Evolutionary conservation across 2,329 filamentous ascomycete genomes (phyloP), one percentile per base, ranked within the genome.

Genomic region (Lachnum nothofagi): DNA sequence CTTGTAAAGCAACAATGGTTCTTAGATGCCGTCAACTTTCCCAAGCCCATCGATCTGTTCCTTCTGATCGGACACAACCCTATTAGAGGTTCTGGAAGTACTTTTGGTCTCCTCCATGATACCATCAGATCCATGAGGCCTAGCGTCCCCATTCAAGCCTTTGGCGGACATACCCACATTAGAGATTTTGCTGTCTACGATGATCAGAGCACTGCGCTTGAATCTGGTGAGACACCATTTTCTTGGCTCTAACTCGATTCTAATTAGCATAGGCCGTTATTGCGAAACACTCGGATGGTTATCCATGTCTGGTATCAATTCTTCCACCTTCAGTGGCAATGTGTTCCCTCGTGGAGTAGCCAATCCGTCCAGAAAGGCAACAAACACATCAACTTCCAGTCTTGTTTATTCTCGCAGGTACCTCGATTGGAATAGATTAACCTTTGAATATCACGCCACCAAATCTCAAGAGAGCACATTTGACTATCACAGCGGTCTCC

Each of bases 221-320:
- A 89, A 23, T 94, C 88, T 60, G 91, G 91, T 10, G 51, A 38
- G 51, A 40, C 38, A 14, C 5, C 14, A 5, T 16, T 8, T 7
- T 16, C 5, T 22, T 20, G 2, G 3, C 4, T 19, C 24, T 25
- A 4, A 22, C 16, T 10, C 4, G 5, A 37, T 44, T 19, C 48
- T 54, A 35, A 56, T 25, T 5, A 19, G 14, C 9, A 2, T 23
- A 59, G 57, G 59, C 31, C 81, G 91, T 0, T 96, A 95, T 67
- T 86, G 95, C 72, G 91, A 96, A 71, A 95, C 91, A 0, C 83
- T 96, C 25, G 91, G 91, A 1, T 96, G 91, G 77, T 81, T 93
- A 77, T 94, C 89, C 0, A 81, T 95, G 44, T 77, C 83, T 51
- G 88, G 88, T 9, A 59, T 62, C 43, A 59, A 63, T 17, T 61